Base-by-base conservation (phyloP, 2,329 filamentous ascomycete species). In the Penicillium fuscoglaucum region DNA sequence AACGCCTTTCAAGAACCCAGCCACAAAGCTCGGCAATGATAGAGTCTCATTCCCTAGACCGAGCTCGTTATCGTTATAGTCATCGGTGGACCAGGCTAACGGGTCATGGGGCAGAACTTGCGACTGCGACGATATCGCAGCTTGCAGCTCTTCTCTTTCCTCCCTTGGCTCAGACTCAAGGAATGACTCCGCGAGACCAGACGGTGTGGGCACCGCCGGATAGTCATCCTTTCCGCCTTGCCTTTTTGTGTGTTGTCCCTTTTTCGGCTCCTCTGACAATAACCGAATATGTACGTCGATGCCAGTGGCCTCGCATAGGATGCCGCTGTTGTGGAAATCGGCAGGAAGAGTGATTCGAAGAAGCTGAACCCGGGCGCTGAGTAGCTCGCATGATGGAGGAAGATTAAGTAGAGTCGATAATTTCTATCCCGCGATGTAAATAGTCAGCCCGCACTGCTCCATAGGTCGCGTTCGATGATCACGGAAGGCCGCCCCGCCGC, bases 331-430 rank as follows among this genome's bases (percentile, higher is more conserved):
- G 74, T 93, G 92, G 64, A 97, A 88, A 74, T 97, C 91, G 72
- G 95, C 88, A 13, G 93, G 91, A 51, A 98, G 83, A 8, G 89
- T 96, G 54, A 97, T 80, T 68, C 90, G 89, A 26, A 98, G 84
- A 7, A 89, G 81, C 3, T 89, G 79, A 52, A 96, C 86, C 63
- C 87, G 87, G 57, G 93, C 93, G 71, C 86, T 88, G 52, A 85
- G 83, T 13, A 97, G 80, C 60, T 84, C 82, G 70, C 95, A 84
- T 6, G 85, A 84, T 1, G 87, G 77, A 0, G 93, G 93, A 3
- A 97, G 84, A 66, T 88, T 84, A 5, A 96, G 80, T 21, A 93
- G 76, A 48, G 84, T 82, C 61, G 91, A 84, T 56, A 96, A 83
- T 85, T 93, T 95, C 91, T 96, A 63, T 66, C 57, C 37, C 10